Percentiles rank a stretch among this genome's conserved stretches.
Evolutionary conservation across 805 yeast species (phyloP).

Genomic region (Candida broadrunensis): DNA sequence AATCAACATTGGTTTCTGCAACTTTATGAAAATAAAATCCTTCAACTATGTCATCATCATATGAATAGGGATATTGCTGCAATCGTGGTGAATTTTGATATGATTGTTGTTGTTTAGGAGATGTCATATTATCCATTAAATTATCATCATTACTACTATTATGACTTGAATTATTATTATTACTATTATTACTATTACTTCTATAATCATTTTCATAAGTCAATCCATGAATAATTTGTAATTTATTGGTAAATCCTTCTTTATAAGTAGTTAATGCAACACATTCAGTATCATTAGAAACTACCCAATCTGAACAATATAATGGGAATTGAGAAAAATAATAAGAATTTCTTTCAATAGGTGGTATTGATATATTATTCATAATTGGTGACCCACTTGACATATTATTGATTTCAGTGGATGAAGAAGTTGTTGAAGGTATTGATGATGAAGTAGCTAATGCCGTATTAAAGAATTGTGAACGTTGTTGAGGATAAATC

Average conservation of each 20-base stretch:
- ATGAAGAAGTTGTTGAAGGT: not conserved
- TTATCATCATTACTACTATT: constrained; percentile 12
- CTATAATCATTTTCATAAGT: constrained; percentile 20
- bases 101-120: not conserved
- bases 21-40: constrained; percentile 44
- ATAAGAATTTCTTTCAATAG: constrained; percentile 18
- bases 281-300: constrained; percentile 30
- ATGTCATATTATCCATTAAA: constrained; percentile 3
- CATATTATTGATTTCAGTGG: not conserved
- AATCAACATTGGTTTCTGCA: constrained; percentile 53
- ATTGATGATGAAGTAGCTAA: not conserved
- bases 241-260: constrained; percentile 70
- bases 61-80: not conserved
- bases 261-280: constrained; percentile 74
- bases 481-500: not conserved
- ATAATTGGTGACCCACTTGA: not conserved
- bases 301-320: constrained; percentile 35
- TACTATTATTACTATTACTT: not conserved
- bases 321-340: constrained; percentile 28
- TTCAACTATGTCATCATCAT: constrained; percentile 14
- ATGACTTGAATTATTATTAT: not conserved
- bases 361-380: constrained; percentile 3
- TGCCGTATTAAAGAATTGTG: not conserved
- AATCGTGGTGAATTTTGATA: not conserved
- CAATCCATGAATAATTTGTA: constrained; percentile 47